A percentile compares a stretch with the other conserved stretches of the same genome.
These are phyloP conservation scores for Tothia fuscella DNA, from an alignment of 2,329 filamentous ascomycete species.

Conservation along the genomic window DNA sequence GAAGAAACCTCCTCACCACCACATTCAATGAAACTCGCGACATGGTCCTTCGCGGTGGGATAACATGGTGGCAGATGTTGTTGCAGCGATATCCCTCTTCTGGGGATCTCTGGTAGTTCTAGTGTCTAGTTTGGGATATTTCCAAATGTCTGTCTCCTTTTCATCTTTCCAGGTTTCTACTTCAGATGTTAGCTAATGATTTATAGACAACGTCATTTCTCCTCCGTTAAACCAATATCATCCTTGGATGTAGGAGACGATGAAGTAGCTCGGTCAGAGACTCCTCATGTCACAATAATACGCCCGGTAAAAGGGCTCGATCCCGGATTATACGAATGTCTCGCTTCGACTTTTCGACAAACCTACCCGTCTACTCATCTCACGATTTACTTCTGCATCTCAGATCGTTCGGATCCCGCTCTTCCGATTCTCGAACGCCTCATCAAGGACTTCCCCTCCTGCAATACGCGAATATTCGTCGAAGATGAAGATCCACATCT, in stretches of 20 bases:
- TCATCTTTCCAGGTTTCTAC: background rate
- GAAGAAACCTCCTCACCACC: no score
- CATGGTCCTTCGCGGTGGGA: no score
- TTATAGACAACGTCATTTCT: constrained; percentile 7
- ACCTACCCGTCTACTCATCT: constrained; percentile 66
- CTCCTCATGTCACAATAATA: constrained; percentile 80
- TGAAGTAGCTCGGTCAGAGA: constrained; percentile 23
- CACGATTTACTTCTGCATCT: constrained; percentile 72
- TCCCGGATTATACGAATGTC: constrained; percentile 80
- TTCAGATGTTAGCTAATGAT: background rate
- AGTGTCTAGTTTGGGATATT: constrained; percentile 5
- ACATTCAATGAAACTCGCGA: no score
- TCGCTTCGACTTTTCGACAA: constrained; percentile 74
- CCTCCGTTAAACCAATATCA: background rate
- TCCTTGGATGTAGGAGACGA: no score
- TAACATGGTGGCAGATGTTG: constrained; percentile 8
- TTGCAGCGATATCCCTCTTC: constrained; percentile 4
- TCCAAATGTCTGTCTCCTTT: constrained; percentile 5
- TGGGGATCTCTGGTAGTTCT: constrained; percentile 10
- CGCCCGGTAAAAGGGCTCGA: constrained; percentile 90
- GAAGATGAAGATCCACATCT: constrained; percentile 72
- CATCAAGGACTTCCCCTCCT: constrained; percentile 57
- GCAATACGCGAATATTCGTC: constrained; percentile 62
- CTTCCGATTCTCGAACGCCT: constrained; percentile 61
- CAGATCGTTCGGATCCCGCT: constrained; percentile 62